phyloP scores from a whole-genome alignment of 805 yeast genomes.

The Schwanniomyces pseudopolymorphus region DNA sequence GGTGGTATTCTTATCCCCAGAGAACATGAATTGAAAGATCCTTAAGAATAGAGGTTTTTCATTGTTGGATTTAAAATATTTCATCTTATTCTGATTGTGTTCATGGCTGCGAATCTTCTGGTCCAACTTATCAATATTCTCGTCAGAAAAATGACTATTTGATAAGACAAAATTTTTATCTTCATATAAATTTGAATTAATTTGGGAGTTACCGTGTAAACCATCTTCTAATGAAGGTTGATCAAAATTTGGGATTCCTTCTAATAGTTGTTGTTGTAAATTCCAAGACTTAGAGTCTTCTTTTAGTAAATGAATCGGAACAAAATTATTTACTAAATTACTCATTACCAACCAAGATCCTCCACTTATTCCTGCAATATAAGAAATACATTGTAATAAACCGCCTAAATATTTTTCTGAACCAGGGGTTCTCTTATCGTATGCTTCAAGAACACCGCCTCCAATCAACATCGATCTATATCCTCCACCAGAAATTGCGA shows the following conservation, averaged over 20 bases:
- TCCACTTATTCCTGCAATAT: conserved; percentile 68
- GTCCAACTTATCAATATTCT: not conserved
- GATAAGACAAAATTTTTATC: not conserved
- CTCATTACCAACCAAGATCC: conserved; percentile 70
- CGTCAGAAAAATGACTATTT: not conserved
- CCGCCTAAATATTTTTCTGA: conserved; percentile 44
- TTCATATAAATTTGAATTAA: not conserved
- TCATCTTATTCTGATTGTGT: not conserved
- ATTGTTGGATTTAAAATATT: not conserved
- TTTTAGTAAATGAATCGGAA: conserved; percentile 22
- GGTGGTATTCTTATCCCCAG: not conserved
- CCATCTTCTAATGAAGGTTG: conserved; percentile 8
- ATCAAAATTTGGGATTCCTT: conserved; percentile 59
- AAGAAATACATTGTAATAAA: conserved; percentile 51
- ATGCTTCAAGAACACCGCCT: conserved; percentile 54
- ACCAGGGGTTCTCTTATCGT: conserved; percentile 45
- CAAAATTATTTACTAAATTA: conserved; percentile 30
- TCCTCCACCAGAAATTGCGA: conserved; percentile 53
- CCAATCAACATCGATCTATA: conserved; percentile 60
- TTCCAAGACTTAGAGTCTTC: conserved; percentile 36
- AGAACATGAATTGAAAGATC: conserved; percentile 2
- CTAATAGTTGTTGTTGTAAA: conserved; percentile 47
- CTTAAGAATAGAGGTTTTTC: conserved; percentile 2
- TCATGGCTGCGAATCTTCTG: not conserved
- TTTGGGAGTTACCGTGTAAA: too few species aligned